Conservation (phyloP, 1,284 basidiomycete genomes). For the Anthracocystis setariae region DNA sequence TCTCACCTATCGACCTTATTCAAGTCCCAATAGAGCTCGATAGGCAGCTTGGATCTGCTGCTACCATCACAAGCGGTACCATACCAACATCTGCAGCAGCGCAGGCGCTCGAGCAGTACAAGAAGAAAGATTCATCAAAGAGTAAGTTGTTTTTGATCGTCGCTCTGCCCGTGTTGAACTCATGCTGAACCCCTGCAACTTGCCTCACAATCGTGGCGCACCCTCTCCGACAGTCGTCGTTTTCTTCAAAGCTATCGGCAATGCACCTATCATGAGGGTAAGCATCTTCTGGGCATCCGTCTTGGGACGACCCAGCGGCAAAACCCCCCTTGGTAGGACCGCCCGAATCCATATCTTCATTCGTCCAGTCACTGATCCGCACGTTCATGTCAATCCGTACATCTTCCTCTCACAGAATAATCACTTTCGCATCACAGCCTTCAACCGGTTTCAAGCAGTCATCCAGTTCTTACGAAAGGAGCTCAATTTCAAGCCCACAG, state of each 20-base stretch:
- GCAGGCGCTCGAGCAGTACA: slow-evolving; percentile 61
- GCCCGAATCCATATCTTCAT: too few relatives aligned
- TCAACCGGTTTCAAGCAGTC: slow-evolving; percentile 93
- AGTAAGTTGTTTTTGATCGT: slow-evolving; percentile 23
- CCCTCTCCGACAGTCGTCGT: slow-evolving; percentile 87
- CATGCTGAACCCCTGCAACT: not conserved
- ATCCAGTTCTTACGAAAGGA: slow-evolving; percentile 92
- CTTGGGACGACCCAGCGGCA: too few relatives aligned
- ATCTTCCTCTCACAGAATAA: slow-evolving; percentile 72
- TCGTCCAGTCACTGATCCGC: too few relatives aligned
- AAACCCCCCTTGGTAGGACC: too few relatives aligned
- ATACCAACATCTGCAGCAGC: slow-evolving; percentile 31
- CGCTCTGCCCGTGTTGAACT: not conserved
- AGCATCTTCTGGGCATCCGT: slow-evolving; percentile 1
- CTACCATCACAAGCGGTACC: slow-evolving; percentile 6
- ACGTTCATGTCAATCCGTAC: not conserved
- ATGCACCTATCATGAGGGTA: slow-evolving; percentile 93
- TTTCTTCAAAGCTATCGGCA: slow-evolving; percentile 97
- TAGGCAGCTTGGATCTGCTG: slow-evolving; percentile 28
- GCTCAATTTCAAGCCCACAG: slow-evolving; percentile 84
- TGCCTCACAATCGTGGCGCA: not conserved
- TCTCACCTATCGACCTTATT: not conserved
- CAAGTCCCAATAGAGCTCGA: slow-evolving; percentile 20
- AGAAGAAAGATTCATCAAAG: slow-evolving; percentile 62
- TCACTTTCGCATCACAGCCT: slow-evolving; percentile 95